Base-by-base conservation (phyloP, 345 rosid genomes). In the Durio zibethinus region DNA sequence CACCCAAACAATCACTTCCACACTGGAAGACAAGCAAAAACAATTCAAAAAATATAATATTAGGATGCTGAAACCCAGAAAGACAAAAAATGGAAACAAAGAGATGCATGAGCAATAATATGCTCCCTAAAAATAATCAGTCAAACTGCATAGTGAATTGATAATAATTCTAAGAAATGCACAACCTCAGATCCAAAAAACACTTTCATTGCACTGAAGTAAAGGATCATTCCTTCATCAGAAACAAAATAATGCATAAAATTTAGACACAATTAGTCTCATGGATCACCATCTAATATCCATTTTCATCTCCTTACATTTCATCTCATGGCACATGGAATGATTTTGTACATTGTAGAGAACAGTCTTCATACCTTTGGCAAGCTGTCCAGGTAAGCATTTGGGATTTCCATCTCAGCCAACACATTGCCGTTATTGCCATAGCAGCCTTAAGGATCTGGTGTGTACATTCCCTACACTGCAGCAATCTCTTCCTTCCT, bases 401-500 rank as follows among this genome's bases (percentile, higher is more conserved):
- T 63, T 4, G 99, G 99, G 50, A 97, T 88, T 81, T 92, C 98
- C 99, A 92, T 97, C 76, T 97, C 98, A 5, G 89, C 88, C 56
- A 96, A 91, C 59, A 96, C 95, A 62, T 90, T 89, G 27, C 89
- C 90, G 83, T 96, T 96, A 78, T 96, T 2, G 97, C 98, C 97
- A 94, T 87, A n/a, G 98, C 95, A 25, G 99, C 99, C 85, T 94
- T 96, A 60, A 93, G 78, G 77, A 96, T 96, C 88, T 96, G 98
- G 67, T 88, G 92, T 2, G 97, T 87, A 73, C 94, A 92, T 80
- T 96, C 98, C 76, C 94, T 85, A 53, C 91, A 91, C 73, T 92
- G 97, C 85, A 88, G 94, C 80, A 96, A 70, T 45, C 83, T 88
- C 87, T 91, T 93, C 81, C 87, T 91, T 93, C 81, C 95, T 91